Percentiles rank a stretch among this genome's conserved stretches.
These are phyloP conservation scores for Fusarium begoniae DNA, from an alignment of 2,329 filamentous ascomycete species.

Conservation along the genomic window DNA sequence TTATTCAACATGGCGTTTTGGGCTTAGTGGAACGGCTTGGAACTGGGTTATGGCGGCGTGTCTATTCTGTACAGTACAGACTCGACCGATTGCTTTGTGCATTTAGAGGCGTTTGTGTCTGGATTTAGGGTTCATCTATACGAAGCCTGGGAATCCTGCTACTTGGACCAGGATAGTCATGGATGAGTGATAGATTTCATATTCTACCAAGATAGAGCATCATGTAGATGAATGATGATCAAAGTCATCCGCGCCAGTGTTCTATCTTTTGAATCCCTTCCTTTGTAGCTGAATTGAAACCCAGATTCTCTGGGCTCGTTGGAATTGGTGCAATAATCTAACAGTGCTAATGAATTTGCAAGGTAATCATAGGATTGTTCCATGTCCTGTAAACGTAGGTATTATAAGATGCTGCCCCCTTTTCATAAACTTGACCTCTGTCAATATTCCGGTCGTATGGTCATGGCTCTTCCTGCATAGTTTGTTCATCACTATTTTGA, in stretches of 20 bases:
- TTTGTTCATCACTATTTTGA: not conserved
- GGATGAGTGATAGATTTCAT: conserved; percentile 2
- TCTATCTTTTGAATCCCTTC: not conserved
- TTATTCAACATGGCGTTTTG: conserved; percentile 7
- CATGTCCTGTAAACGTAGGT: not conserved
- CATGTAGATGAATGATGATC: conserved; percentile 12
- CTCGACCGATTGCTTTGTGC: conserved; percentile 14
- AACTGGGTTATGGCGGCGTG: not conserved
- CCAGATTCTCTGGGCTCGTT: not conserved
- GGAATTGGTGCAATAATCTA: not conserved
- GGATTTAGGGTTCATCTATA: conserved; percentile 17
- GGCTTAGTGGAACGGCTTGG: not conserved
- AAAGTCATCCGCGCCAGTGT: not conserved
- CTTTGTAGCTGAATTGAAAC: not conserved
- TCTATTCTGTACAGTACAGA: conserved; percentile 7
- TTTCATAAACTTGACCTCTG: not conserved
- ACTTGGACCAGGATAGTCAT: not conserved
- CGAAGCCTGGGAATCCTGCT: not conserved
- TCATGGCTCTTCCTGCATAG: not conserved
- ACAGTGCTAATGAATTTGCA: not conserved
- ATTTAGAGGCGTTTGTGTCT: conserved; percentile 27
- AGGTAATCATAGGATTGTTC: not conserved
- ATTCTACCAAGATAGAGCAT: conserved; percentile 19
- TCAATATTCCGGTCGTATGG: not conserved
- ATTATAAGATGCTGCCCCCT: not conserved